Conservation (phyloP, 257 asterid species). For the Solanum gandarillasii region DNA sequence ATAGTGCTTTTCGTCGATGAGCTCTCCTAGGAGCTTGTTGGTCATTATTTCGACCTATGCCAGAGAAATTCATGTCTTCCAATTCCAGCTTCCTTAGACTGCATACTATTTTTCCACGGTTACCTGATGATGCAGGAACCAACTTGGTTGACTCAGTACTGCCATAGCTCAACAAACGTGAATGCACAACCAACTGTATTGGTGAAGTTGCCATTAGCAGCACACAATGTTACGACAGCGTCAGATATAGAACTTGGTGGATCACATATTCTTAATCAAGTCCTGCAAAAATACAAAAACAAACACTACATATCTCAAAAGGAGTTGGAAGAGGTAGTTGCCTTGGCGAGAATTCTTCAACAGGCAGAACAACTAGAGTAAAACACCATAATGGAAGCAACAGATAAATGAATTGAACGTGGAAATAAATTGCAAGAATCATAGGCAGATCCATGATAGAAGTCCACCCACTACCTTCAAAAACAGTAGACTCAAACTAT, state of each 20-base stretch:
- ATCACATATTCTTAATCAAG: not conserved
- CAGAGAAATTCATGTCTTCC: slow-evolving; percentile 4
- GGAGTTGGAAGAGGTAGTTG: not conserved
- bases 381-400: not conserved
- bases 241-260: slow-evolving; percentile 2
- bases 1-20: slow-evolving; percentile 32
- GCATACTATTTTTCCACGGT: slow-evolving; percentile 13
- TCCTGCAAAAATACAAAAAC: not conserved
- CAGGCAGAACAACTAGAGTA: not conserved
- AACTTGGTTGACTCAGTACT: slow-evolving; percentile 20
- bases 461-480: not conserved
- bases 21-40: slow-evolving; percentile 13
- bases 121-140: slow-evolving; percentile 10
- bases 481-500: not conserved
- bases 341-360: not conserved
- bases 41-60: not conserved
- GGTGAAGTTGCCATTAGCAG: slow-evolving; percentile 33
- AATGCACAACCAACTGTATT: slow-evolving; percentile 23
- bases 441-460: not conserved
- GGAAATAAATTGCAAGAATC: not conserved
- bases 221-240: not conserved
- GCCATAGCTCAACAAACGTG: slow-evolving; percentile 31
- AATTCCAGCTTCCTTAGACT: slow-evolving; percentile 13
- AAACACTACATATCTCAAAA: not conserved
- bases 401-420: not conserved